These are phyloP conservation scores for Lavandula angustifolia DNA, from an alignment of 257 asterid species.

Conservation along the genomic window DNA sequence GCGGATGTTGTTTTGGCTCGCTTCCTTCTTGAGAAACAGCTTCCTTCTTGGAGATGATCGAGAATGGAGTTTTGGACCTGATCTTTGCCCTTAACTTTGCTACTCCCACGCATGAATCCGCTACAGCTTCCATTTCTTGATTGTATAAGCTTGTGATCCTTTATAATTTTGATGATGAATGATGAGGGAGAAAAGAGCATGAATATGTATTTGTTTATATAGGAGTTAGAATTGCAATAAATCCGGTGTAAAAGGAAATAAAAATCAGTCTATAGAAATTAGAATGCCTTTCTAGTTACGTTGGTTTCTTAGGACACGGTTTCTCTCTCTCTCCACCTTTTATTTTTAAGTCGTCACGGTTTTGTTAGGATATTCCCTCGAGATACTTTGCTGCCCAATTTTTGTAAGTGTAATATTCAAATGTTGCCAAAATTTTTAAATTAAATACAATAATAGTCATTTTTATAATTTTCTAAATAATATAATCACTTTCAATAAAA, in stretches of 20 bases:
- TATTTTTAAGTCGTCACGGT: too few species aligned
- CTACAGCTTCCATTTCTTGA: constrained; percentile 49
- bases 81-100: constrained; percentile 56
- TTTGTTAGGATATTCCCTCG: too few species aligned
- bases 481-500: too few species aligned
- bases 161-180: constrained; percentile 2
- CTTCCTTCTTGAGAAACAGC: constrained; percentile 33
- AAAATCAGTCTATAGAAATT: constrained; percentile 27
- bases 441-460: too few species aligned
- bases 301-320: constrained; percentile 30
- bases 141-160: neutral
- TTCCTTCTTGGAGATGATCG: constrained; percentile 31
- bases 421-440: too few species aligned
- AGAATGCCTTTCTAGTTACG: neutral
- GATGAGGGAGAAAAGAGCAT: constrained; percentile 18
- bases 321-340: neutral
- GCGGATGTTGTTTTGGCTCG: constrained; percentile 14
- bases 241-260: neutral
- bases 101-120: constrained; percentile 50
- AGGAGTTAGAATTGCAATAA: constrained; percentile 11
- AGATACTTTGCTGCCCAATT: too few species aligned
- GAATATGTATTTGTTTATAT: constrained; percentile 28
- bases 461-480: too few species aligned
- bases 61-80: constrained; percentile 42
- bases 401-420: too few species aligned